Evolutionary conservation across 2,329 filamentous ascomycete species (phyloP), one percentile per base, ranked within the genome.

Genomic region (Monosporascus cannonballus): DNA sequence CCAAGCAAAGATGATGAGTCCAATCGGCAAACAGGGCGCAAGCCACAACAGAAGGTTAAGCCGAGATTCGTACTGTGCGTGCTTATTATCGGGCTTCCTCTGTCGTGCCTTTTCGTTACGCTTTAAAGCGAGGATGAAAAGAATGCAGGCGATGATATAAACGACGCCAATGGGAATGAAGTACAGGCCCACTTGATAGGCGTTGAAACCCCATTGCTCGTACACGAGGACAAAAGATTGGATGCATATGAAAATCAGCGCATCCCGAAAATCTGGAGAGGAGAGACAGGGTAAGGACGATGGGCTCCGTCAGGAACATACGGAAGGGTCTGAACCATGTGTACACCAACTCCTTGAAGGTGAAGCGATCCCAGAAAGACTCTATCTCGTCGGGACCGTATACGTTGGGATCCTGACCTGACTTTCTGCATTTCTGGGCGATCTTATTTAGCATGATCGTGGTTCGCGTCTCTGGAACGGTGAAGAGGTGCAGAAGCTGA

Each of bases 371-470:
- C 15, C 69, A 68, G 53, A 67, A 61, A 3, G 65, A 63, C 11
- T 81, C 73, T 11, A 90, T 76, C 69, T 94, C 89, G 54, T 87
- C 83, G 0, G 87, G 87, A 1, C 89, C 89, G 61, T 82, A 89
- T 57, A 90, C 67, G 58, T 88, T 83, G 48, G 77, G 73, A 36
- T 78, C 72, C 59, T 80, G 69, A 38, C 83, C 83, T 11, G 73
- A 73, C 70, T 84, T 74, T 67, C 89, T 81, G 58, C 84, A 81
- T 67, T 81, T 83, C 77, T 90, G 90, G 27, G 90, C 90, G 54
- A 92, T 89, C 2, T 76, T 76, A 71, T 94, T 86, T 77, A 95
- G 84, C 74, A 94, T 78, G 55, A 91, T 80, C 4, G 86, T 90
- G 1, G 83, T 80, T 50, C 89, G 79, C 0, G 90, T 94, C 69